Conservation (phyloP, 192 early-diverging fungal genomes). For the Coemansia guatemalensis region DNA sequence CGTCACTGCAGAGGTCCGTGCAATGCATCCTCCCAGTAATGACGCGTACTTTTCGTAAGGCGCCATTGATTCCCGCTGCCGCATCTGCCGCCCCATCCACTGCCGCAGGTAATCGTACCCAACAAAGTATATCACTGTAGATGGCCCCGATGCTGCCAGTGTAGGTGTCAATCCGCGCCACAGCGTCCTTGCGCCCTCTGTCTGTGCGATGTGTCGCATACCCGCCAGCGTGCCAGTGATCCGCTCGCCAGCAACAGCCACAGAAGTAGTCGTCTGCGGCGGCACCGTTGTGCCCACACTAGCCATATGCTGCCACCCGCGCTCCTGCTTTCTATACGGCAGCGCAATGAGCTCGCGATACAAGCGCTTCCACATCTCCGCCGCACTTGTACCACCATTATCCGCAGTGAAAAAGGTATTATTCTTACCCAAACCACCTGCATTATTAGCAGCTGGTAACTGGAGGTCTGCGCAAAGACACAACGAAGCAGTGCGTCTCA, state of each 20-base stretch:
- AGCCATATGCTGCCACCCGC: conserved; percentile 20
- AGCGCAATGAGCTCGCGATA: conserved; percentile 27
- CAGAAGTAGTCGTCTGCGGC: background rate
- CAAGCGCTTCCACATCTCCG: conserved; percentile 18
- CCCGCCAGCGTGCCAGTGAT: conserved; percentile 61
- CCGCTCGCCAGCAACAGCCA: conserved; percentile 3
- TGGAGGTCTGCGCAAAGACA: conserved; percentile 21
- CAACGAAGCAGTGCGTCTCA: conserved; percentile 22
- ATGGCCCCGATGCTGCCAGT: conserved; percentile 84
- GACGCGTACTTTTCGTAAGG: conserved; percentile 63
- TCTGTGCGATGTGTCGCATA: conserved; percentile 71
- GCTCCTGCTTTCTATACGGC: conserved; percentile 19
- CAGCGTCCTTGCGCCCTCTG: conserved; percentile 77
- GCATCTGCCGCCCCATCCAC: conserved; percentile 28
- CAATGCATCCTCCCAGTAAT: conserved; percentile 71
- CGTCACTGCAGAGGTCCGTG: conserved; percentile 74
- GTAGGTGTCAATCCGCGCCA: conserved; percentile 89
- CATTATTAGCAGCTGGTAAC: background rate
- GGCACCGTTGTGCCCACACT: conserved; percentile 3
- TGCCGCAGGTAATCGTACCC: conserved; percentile 89
- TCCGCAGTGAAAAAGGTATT: conserved; percentile 13
- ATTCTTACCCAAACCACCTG: conserved; percentile 7
- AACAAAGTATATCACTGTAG: conserved; percentile 91
- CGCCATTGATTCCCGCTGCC: conserved; percentile 20
- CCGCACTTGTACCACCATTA: background rate